A percentile compares a stretch with the other conserved stretches of the same genome.
phyloP scores from a whole-genome alignment of 2,329 filamentous ascomycete genomes.

The Trichoderma koningii region DNA sequence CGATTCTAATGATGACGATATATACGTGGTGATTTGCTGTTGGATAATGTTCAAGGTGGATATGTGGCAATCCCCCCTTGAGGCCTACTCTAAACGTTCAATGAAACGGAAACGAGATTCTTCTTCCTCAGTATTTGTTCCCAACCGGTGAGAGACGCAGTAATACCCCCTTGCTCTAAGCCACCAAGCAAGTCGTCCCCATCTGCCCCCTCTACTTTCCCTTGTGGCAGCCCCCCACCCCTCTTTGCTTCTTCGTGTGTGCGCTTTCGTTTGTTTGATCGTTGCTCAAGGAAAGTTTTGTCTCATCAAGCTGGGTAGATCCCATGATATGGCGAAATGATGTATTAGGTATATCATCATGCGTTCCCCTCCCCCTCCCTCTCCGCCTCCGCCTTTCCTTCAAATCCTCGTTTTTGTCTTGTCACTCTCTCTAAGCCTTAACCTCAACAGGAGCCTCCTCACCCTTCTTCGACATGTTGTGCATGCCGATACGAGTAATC shows the following conservation, averaged over 20 bases:
- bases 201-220: neutral
- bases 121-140: too few relatives aligned
- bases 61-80: too few relatives aligned
- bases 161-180: neutral
- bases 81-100: too few relatives aligned
- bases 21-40: too few relatives aligned
- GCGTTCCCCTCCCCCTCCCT: neutral
- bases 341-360: conserved; percentile 12
- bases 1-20: too few relatives aligned
- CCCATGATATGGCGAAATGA: conserved; percentile 7
- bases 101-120: too few relatives aligned
- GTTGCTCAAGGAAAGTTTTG: neutral
- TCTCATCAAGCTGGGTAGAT: neutral
- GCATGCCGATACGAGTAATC: conserved; percentile 72
- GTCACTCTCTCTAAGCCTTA: conserved; percentile 32
- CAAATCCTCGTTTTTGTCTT: neutral
- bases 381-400: neutral
- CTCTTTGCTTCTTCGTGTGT: neutral
- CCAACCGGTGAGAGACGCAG: too few relatives aligned
- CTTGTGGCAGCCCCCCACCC: too few relatives aligned
- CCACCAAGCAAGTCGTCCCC: neutral
- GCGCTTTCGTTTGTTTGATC: neutral
- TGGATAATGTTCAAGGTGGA: too few relatives aligned
- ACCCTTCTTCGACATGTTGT: conserved; percentile 62
- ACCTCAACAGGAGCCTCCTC: conserved; percentile 46